Percentiles rank a stretch among this genome's conserved stretches.
These are phyloP conservation scores for Arxiozyma bovina DNA, from an alignment of 1,139 yeast species.

Conservation along the genomic window DNA sequence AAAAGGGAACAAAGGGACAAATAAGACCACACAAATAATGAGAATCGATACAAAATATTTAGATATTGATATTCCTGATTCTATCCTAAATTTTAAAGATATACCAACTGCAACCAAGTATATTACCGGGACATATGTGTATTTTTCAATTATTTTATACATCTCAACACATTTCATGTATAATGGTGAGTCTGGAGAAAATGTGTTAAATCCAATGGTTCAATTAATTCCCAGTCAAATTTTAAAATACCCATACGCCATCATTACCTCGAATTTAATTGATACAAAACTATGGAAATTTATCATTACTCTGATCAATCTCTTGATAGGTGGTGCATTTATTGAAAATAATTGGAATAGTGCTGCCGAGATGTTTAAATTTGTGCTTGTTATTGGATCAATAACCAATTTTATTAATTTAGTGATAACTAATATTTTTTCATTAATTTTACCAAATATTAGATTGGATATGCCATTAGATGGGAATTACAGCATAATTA, in stretches of 20 bases:
- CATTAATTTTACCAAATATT: constrained; percentile 29
- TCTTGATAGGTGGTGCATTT: constrained; percentile 47
- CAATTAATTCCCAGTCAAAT: constrained; percentile 64
- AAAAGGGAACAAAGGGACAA: not conserved
- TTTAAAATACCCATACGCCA: constrained; percentile 63
- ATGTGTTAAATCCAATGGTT: constrained; percentile 39
- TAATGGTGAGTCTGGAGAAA: constrained; percentile 12
- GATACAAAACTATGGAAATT: constrained; percentile 52
- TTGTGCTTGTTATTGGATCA: constrained; percentile 48
- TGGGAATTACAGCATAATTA: constrained; percentile 63
- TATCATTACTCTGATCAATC: constrained; percentile 40
- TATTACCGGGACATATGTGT: constrained; percentile 28
- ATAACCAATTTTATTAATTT: constrained; percentile 51
- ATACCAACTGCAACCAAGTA: constrained; percentile 38
- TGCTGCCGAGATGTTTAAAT: constrained; percentile 46
- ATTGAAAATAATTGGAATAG: constrained; percentile 51
- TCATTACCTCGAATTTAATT: constrained; percentile 62
- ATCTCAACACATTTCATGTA: constrained; percentile 28
- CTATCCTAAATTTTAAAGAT: constrained; percentile 15
- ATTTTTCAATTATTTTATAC: constrained; percentile 30
- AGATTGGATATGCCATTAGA: constrained; percentile 39
- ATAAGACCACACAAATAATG: constrained; percentile 8
- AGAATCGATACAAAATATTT: constrained; percentile 14
- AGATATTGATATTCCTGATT: constrained; percentile 19
- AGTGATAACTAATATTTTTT: constrained; percentile 31